A percentile compares a stretch with the other conserved stretches of the same genome.
These are phyloP conservation scores for Leccinum imitatum DNA, from an alignment of 768 basidiomycete genomes.

Conservation along the genomic window DNA sequence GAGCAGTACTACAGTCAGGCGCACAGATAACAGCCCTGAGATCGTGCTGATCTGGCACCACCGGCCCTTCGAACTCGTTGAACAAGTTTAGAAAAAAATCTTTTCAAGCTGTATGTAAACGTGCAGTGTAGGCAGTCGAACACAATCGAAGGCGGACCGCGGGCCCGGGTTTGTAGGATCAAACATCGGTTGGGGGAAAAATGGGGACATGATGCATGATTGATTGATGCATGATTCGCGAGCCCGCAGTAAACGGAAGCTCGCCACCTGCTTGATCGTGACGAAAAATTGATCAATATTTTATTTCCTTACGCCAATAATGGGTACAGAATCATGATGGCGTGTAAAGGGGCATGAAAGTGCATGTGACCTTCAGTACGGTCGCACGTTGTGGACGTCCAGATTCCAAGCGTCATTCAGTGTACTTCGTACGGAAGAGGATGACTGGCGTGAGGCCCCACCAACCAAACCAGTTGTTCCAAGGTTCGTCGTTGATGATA, in stretches of 20 bases:
- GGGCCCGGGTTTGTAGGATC: neutral
- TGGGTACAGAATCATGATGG: neutral
- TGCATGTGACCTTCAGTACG: conserved; percentile 1
- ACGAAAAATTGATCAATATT: neutral
- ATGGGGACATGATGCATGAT: neutral
- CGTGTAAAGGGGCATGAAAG: neutral
- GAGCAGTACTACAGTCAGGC: conserved; percentile 39
- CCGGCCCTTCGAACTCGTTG: conserved; percentile 40
- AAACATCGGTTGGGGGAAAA: neutral
- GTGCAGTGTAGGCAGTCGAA: neutral
- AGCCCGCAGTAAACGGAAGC: neutral
- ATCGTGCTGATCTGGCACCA: conserved; percentile 65
- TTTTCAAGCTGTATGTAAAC: neutral
- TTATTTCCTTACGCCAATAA: neutral
- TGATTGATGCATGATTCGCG: too few relatives aligned
- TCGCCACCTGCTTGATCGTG: neutral
- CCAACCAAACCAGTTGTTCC: neutral
- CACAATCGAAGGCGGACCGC: neutral
- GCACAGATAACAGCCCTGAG: conserved; percentile 66
- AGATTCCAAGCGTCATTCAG: conserved; percentile 35
- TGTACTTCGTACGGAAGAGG: conserved; percentile 12
- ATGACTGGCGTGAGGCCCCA: neutral
- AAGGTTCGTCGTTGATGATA: conserved; percentile 17
- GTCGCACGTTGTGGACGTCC: conserved; percentile 41
- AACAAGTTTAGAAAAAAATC: neutral